Base-by-base conservation (phyloP, 495 filamentous ascomycete species). In the Podospora anserina region DNA sequence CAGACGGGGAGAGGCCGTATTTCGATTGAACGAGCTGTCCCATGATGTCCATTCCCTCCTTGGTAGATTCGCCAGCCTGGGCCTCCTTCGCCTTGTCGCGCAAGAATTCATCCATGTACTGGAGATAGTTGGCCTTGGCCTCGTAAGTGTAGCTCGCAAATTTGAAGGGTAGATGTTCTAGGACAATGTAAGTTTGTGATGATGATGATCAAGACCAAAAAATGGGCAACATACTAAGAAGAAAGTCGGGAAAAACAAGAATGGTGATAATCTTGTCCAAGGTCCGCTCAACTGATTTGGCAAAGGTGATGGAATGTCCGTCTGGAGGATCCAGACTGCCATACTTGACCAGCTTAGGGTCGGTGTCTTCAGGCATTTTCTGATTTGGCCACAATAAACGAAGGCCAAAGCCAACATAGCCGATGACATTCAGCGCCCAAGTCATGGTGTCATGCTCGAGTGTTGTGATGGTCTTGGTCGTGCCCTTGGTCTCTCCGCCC, bases 341-440 rank as follows among this genome's bases (percentile, higher is more conserved):
- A 62, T 83, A 84, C 69, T 79, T 80, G 63, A 70, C 77, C 75
- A 75, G 72, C 66, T 70, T 80, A 30, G 72, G 79, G 66, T 82
- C 78, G 18, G 70, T 71, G 64, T 77, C 82, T 34, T 75, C 72
- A 16, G 78, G 74, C 63, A 76, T 68, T 39, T 76, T 69, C 71
- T 86, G 78, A 19, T 79, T 81, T 6, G 85, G 84, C 87, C 88
- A 90, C 19, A 82, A 66, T 44, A 89, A 78, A 19, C 78, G 76
- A 28, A 88, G 81, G 16, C 87, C 88, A 71, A 92, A 91, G 0
- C 88, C 89, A 61, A 88, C 87, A 66, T 85, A 83, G 63, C 87
- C 87, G 73, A 91, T 90, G 66, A 91, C 86, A 70, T 91, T 86
- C 28, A 92, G 79, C 56, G 85, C 85, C 69, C 89, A 78, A 56